A percentile compares a stretch with the other conserved stretches of the same genome.
phyloP scores from a whole-genome alignment of 2,329 filamentous ascomycete species.

The Plectosphaerella sp. region DNA sequence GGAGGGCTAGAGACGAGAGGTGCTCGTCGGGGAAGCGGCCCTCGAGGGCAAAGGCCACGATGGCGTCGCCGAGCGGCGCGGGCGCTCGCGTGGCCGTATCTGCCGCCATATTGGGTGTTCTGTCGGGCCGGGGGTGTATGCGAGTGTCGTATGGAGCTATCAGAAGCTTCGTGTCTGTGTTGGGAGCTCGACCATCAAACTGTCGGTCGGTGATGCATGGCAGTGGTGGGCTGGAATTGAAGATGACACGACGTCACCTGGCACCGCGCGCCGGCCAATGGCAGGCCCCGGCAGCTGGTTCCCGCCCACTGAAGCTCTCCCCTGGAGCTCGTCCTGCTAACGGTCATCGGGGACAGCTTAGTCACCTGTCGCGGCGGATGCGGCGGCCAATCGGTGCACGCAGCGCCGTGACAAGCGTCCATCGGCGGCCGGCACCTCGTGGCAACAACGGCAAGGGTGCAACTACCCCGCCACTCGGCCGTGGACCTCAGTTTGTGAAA shows the following conservation, averaged over 20 bases:
- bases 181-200: background rate
- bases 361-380: background rate
- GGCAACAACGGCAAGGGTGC: background rate
- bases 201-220: background rate
- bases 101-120: constrained; percentile 21
- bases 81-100: constrained; percentile 17
- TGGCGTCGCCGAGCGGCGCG: constrained; percentile 29
- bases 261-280: background rate
- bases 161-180: background rate
- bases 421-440: too few species aligned
- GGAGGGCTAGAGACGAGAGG: constrained; percentile 27
- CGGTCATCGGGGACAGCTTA: background rate
- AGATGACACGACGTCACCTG: constrained; percentile 2
- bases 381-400: background rate
- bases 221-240: background rate
- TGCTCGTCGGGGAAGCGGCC: constrained; percentile 35
- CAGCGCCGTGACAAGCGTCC: background rate
- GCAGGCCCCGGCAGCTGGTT: background rate
- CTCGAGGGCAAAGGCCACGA: constrained; percentile 34
- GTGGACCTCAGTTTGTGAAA: background rate
- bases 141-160: background rate
- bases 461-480: background rate
- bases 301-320: background rate
- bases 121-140: background rate
- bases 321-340: background rate